Percentiles rank a stretch among this genome's conserved stretches.
Conservation (phyloP, 257 asterid species). For the Fraxinus pennsylvanica region DNA sequence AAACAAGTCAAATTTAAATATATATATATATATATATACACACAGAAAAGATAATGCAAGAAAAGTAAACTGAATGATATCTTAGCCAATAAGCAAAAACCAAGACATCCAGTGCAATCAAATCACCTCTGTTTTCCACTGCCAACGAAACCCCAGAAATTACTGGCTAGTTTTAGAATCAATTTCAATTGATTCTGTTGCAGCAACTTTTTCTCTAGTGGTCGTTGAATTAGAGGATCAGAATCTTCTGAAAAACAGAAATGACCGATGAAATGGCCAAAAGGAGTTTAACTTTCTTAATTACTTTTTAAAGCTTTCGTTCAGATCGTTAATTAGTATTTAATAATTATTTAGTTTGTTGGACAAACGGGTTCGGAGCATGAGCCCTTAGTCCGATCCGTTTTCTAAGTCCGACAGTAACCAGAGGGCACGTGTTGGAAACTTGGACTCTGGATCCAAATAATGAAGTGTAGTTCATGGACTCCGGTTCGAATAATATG, state of each 20-base stretch:
- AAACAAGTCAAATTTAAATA: constrained; percentile 27
- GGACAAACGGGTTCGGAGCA: not conserved
- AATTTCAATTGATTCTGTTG: not conserved
- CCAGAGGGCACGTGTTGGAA: not conserved
- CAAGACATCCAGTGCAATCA: constrained; percentile 16
- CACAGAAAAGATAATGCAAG: constrained; percentile 2
- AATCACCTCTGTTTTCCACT: not conserved
- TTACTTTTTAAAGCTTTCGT: not conserved
- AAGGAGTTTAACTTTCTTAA: not conserved
- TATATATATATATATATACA: not conserved
- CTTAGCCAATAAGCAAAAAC: constrained; percentile 25
- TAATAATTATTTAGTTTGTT: not conserved
- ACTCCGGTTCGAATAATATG: too few relatives aligned
- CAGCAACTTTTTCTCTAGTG: not conserved
- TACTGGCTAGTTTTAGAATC: not conserved
- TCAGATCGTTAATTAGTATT: not conserved
- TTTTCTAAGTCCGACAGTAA: not conserved
- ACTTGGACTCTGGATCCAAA: too few relatives aligned
- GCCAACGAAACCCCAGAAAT: not conserved
- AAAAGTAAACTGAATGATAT: constrained; percentile 29
- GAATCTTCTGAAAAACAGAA: not conserved
- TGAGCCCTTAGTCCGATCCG: not conserved
- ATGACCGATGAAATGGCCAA: not conserved
- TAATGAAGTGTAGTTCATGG: too few relatives aligned
- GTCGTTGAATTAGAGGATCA: not conserved